Conservation (phyloP, 2,329 filamentous ascomycete genomes). For the Catunica adiposa region DNA sequence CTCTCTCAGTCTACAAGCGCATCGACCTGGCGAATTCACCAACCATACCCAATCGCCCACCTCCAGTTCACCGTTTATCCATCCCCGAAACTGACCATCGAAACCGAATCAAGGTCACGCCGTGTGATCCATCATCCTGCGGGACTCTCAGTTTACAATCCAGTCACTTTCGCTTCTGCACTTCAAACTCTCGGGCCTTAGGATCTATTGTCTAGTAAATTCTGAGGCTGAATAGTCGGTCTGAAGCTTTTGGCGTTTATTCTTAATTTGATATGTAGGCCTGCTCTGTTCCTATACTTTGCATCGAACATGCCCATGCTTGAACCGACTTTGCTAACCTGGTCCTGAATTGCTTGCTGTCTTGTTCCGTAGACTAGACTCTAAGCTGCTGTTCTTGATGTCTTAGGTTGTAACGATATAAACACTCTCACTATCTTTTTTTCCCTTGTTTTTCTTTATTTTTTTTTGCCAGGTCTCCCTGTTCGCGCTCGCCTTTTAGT, state of each 20-base stretch:
- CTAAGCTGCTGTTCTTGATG: no score
- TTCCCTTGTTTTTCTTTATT: no score
- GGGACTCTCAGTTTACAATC: background rate
- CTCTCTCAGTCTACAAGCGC: background rate
- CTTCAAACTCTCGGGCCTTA: background rate
- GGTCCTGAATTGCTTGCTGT: no score
- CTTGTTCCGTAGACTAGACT: no score
- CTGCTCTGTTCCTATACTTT: no score
- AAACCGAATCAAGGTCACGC: background rate
- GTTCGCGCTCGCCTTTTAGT: background rate
- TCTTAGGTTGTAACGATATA: no score
- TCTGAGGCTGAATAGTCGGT: background rate
- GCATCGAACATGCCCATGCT: no score
- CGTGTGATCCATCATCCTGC: background rate
- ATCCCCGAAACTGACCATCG: no score
- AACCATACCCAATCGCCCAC: background rate
- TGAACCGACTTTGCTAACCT: no score
- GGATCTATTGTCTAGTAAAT: background rate
- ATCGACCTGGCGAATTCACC: background rate
- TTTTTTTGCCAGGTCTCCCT: background rate
- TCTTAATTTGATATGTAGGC: no score
- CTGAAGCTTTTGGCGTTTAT: background rate
- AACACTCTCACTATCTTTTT: no score
- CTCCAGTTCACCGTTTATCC: background rate
- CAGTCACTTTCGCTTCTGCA: background rate